Evolutionary conservation across 1,139 yeast genomes (phyloP), one percentile per base, ranked within the genome.

Genomic region (Casaregolazyma lundiana): DNA sequence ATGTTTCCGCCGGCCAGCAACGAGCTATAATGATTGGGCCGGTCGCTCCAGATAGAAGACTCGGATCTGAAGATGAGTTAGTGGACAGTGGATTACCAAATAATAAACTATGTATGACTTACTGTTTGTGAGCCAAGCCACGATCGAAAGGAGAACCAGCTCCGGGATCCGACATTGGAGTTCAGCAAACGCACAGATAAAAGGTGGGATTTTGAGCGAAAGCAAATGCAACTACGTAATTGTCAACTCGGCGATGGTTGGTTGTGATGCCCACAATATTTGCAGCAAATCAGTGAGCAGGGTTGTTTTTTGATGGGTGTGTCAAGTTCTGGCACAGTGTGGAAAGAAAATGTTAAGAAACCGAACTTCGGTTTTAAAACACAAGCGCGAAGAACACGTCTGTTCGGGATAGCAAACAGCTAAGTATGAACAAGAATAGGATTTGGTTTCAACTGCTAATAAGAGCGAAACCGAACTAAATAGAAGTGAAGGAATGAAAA

Each of bases 121-220:
- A 35, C 22, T 35, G 38, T 19, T 21, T 35, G 16, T 18, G 20
- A 17, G 43, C 37, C 36, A 40, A 40, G 26, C 56, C 42, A 48
- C 51, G 51, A 51, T 56, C 59, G 44, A 50, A 55, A 35, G 59
- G 59, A 53, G 59, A 48, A 39, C 58, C 58, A 44, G 59, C 55
- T 51, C 59, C 59, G 48, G 53, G 43, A 51, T 53, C 51, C 38
- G 57, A 49, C 47, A 53, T 52, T 26, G 32, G 32, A 24, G 30
- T 4, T 24, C 30, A 24, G n/a, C n/a, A n/a, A n/a, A n/a, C n/a
- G n/a, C n/a, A n/a, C n/a, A n/a, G n/a, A n/a, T n/a, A n/a, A n/a
- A n/a, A n/a, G n/a, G n/a, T n/a, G n/a, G 11, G 30, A 11, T 9
- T 26, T 26, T 26, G 32, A 7, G 4, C 32, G 13, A 26, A 26